Base-by-base conservation (phyloP, 2,329 filamentous ascomycete species). In the Cercospora canescens region DNA sequence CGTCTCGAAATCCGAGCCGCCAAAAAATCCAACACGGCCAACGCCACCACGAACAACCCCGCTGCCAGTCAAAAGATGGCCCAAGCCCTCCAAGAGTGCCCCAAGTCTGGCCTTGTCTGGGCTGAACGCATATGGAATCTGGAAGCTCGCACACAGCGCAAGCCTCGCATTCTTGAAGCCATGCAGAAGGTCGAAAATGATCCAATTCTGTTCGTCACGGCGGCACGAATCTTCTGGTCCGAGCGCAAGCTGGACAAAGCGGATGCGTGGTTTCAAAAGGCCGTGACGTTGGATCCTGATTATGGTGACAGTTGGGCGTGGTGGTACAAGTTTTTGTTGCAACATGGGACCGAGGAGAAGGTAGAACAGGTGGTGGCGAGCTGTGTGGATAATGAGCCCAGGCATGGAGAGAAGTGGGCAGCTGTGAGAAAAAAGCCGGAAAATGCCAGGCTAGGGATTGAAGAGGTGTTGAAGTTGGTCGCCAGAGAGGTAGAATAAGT, bases 161-260 rank as follows among this genome's bases (percentile, higher is more conserved):
- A 97, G 79, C 91, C 94, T 3, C 88, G 94, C 67, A 92, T 91
- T 63, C 84, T 98, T 54, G 95, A 98, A 81, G 96, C 94, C 32
- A 96, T 99, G 81, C 96, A 97, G 81, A 96, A 96, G 79, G 92
- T 96, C 6, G 95, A 98, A 76, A 95, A 93, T 75, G 94, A 98
- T 76, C 88, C 95, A 0, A 86, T 90, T 21, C 84, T 99, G 4
- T 96, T 98, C 76, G 91, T 96, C 35, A 94, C 94, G 0, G 93
- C 97, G 12, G 95, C 94, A 6, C 88, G 95, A 21, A 96, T 98
- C 71, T 97, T 99, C 81, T 99, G 95, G 95, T 89, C 87, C 9
- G 95, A 99, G 81, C 87, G 95, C 63, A 90, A 90, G 76, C 85
- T 99, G 26, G 95, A 98, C 72, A 97, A 97, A 79, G 94, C 95